Conservation (phyloP, 805 yeast genomes). For the Isabelozyma rhagii region DNA sequence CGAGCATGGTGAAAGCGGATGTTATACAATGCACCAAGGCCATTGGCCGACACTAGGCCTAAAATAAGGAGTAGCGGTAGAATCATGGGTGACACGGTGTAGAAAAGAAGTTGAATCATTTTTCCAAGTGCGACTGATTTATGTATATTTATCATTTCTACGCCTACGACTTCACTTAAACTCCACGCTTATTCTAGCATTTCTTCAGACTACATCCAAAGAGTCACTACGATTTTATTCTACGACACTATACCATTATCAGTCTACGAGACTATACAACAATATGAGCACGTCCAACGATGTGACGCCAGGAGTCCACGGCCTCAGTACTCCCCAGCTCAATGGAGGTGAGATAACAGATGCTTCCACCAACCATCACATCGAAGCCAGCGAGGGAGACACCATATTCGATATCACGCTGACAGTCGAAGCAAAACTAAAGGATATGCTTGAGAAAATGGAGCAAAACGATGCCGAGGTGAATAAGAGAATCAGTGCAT, state of each 20-base stretch:
- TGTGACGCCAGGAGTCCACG: slow-evolving; percentile 1
- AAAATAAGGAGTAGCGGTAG: neutral
- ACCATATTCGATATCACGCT: slow-evolving; percentile 32
- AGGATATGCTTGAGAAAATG: slow-evolving; percentile 16
- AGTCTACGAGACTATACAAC: no score
- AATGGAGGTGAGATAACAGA: slow-evolving; percentile 21
- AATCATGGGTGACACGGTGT: neutral
- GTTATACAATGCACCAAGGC: slow-evolving; percentile 8
- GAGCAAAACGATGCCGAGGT: slow-evolving; percentile 27
- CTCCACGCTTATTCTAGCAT: no score
- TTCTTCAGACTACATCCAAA: no score
- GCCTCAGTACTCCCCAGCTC: slow-evolving; percentile 33
- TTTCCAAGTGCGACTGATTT: no score
- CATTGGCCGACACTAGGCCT: neutral
- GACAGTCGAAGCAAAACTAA: slow-evolving; percentile 25
- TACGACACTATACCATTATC: no score
- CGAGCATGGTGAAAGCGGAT: slow-evolving; percentile 13
- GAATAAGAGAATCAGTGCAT: slow-evolving; percentile 19
- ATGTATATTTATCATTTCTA: no score
- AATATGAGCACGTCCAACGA: neutral
- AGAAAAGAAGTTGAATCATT: no score
- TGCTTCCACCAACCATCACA: neutral
- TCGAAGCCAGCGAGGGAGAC: neutral
- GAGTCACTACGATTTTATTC: no score
- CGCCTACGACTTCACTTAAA: no score